phyloP scores from a whole-genome alignment of 2,329 filamentous ascomycete genomes.

The Colletotrichum limetticola region DNA sequence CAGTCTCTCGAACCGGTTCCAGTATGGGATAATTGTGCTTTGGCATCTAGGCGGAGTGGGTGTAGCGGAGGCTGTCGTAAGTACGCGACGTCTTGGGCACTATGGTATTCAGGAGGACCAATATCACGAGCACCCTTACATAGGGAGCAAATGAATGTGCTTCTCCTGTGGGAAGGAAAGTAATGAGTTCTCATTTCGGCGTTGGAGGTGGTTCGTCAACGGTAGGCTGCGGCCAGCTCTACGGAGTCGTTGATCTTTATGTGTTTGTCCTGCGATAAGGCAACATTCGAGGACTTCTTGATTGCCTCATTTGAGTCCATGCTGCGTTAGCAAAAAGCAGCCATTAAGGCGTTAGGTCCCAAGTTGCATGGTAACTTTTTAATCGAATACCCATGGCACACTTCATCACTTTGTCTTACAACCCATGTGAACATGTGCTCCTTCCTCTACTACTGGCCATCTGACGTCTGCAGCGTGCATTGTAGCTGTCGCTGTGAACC shows the following conservation, averaged over 20 bases:
- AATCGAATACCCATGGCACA: conserved; percentile 24
- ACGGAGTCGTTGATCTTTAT: conserved; percentile 17
- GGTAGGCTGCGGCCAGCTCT: conserved; percentile 5
- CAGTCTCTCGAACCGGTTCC: neutral
- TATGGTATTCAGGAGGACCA: neutral
- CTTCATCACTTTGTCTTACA: neutral
- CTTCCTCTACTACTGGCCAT: neutral
- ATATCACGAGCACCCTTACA: neutral
- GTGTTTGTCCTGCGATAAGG: neutral
- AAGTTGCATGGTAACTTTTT: conserved; percentile 23
- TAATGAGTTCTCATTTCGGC: conserved; percentile 21
- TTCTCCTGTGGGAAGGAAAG: neutral
- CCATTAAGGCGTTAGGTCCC: conserved; percentile 10
- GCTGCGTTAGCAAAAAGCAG: neutral
- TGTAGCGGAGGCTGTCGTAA: neutral
- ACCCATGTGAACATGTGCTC: neutral
- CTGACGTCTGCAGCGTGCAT: too few relatives aligned
- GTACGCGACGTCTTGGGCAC: neutral
- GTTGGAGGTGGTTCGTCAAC: conserved; percentile 16
- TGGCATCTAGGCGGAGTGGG: neutral
- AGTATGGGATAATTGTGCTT: neutral
- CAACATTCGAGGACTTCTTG: conserved; percentile 2
- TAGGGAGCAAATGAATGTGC: neutral
- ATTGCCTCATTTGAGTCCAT: neutral
- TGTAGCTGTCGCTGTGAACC: too few relatives aligned